Percentiles rank a stretch among this genome's conserved stretches.
Conservation (phyloP, 169 alveolate genomes). For the Plasmodium knowlesi region DNA sequence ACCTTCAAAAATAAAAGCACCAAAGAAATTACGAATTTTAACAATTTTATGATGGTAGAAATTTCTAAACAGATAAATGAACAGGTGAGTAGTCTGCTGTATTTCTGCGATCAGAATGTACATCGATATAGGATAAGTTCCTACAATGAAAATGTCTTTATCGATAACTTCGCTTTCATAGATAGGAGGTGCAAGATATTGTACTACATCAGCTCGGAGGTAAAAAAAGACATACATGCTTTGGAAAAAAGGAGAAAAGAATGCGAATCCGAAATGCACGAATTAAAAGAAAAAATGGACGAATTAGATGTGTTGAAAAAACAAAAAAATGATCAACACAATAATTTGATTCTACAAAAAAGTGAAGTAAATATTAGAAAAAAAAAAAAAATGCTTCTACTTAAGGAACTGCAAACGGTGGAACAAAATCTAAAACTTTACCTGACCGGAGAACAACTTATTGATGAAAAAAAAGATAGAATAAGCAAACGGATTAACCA, state of each 20-base stretch:
- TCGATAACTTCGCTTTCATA: conserved; percentile 18
- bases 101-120: conserved; percentile 37
- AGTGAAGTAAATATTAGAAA: conserved; percentile 73
- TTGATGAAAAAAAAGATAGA: conserved; percentile 66
- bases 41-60: conserved; percentile 78
- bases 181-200: conserved; percentile 36
- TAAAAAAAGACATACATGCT: conserved; percentile 8
- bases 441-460: conserved; percentile 53
- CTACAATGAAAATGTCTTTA: conserved; percentile 18
- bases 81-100: conserved; percentile 59
- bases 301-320: conserved; percentile 47
- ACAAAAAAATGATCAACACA: conserved; percentile 74
- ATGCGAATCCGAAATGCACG: conserved; percentile 58
- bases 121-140: conserved; percentile 39
- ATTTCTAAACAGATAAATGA: conserved; percentile 77
- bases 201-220: conserved; percentile 9
- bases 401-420: conserved; percentile 59
- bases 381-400: conserved; percentile 57
- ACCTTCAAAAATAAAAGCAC: conserved; percentile 24
- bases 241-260: conserved; percentile 25
- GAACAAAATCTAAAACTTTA: conserved; percentile 17
- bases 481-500: conserved; percentile 23
- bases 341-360: conserved; percentile 53
- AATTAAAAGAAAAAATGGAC: not conserved
- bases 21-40: conserved; percentile 54